Evolutionary conservation across 2,329 filamentous ascomycete species (phyloP).

Genomic region (Nemania bipapillata): DNA sequence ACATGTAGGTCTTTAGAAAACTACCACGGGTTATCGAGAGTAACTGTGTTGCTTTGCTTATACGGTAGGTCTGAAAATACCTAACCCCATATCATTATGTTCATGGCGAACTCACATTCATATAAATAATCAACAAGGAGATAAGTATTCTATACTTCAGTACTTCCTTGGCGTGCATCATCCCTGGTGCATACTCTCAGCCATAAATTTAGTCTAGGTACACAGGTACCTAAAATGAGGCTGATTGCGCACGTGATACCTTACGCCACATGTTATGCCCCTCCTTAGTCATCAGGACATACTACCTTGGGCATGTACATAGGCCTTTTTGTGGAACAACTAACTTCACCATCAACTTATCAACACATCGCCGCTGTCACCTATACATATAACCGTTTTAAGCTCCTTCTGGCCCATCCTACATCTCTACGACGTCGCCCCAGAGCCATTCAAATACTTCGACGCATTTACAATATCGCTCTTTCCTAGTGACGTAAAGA

Average conservation of each 20-base stretch:
- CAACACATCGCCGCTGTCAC: background rate
- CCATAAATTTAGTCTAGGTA: background rate
- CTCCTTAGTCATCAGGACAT: slow-evolving; percentile 6
- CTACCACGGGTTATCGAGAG: background rate
- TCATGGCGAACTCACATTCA: background rate
- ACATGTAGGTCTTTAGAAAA: background rate
- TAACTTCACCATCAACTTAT: background rate
- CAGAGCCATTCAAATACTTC: background rate
- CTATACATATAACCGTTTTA: background rate
- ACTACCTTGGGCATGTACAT: too few relatives aligned
- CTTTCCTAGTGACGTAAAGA: background rate
- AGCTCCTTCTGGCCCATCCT: background rate
- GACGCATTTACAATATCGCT: background rate
- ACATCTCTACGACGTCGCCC: background rate
- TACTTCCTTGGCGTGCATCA: background rate
- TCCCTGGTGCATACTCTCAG: background rate
- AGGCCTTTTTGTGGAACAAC: too few relatives aligned
- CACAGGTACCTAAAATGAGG: background rate
- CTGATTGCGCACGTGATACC: background rate
- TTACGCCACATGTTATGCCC: slow-evolving; percentile 1
- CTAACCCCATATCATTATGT: background rate
- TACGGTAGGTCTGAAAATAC: background rate
- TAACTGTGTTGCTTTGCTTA: background rate
- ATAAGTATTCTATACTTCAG: background rate
- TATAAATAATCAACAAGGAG: background rate